phyloP scores from a whole-genome alignment of 2,329 filamentous ascomycete genomes.

The Trichoderma sp. region DNA sequence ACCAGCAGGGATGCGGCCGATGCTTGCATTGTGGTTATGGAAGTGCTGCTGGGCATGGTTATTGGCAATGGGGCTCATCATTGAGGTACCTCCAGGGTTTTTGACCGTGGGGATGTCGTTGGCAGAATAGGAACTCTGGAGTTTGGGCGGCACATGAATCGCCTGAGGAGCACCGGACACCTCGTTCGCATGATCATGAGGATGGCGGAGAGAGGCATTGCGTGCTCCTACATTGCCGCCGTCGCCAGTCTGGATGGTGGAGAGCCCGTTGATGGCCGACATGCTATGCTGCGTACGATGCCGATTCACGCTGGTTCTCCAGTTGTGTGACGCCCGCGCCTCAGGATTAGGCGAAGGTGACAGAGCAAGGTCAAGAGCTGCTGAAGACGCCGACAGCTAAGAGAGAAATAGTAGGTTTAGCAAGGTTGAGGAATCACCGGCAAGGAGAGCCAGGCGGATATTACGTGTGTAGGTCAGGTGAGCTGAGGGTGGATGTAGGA shows the following conservation, averaged over 20 bases:
- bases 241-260: slow-evolving; percentile 49
- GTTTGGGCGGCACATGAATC: slow-evolving; percentile 66
- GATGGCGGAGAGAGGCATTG: slow-evolving; percentile 57
- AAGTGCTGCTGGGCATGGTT: slow-evolving; percentile 65
- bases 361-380: slow-evolving; percentile 77
- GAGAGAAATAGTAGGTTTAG: background rate
- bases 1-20: slow-evolving; percentile 75
- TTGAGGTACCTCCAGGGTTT: slow-evolving; percentile 57
- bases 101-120: slow-evolving; percentile 88
- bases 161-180: slow-evolving; percentile 47
- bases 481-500: background rate
- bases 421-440: background rate
- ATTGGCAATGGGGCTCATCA: slow-evolving; percentile 52
- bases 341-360: slow-evolving; percentile 68
- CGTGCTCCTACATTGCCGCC: slow-evolving; percentile 52
- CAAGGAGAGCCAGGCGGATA: background rate
- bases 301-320: slow-evolving; percentile 63
- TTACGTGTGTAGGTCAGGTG: background rate
- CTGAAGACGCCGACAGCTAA: slow-evolving; percentile 77
- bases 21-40: slow-evolving; percentile 79
- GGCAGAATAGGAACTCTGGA: slow-evolving; percentile 87
- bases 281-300: slow-evolving; percentile 68
- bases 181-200: slow-evolving; percentile 55
- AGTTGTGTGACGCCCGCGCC: slow-evolving; percentile 51
- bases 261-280: slow-evolving; percentile 50